These are phyloP conservation scores for Silene noctiflora DNA, from an alignment of 179 eudicot species.

Conservation along the genomic window DNA sequence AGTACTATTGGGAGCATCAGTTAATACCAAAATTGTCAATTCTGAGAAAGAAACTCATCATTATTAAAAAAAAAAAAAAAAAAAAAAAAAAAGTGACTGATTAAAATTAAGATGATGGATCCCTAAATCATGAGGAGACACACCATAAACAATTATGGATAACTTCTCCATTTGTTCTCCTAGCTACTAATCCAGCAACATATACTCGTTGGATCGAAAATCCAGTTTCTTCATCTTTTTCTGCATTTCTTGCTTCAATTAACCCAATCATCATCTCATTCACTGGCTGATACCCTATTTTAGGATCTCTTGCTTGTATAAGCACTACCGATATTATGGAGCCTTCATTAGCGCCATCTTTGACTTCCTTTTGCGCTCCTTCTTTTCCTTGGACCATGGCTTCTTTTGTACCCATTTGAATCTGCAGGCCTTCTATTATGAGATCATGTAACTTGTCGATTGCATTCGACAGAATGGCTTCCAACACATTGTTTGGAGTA, in stretches of 20 bases:
- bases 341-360: not conserved
- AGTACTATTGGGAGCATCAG: too few relatives aligned
- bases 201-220: slow-evolving; percentile 20
- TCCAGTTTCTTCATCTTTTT: slow-evolving; percentile 13
- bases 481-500: slow-evolving; percentile 16
- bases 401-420: slow-evolving; percentile 26
- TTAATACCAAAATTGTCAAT: not conserved
- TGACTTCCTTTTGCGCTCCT: not conserved
- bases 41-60: not conserved
- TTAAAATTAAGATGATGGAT: not conserved
- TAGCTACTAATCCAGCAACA: slow-evolving; percentile 31
- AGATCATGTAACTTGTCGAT: slow-evolving; percentile 11
- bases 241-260: slow-evolving; percentile 18
- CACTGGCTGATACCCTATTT: slow-evolving; percentile 10
- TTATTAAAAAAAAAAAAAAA: too few relatives aligned
- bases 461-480: slow-evolving; percentile 20
- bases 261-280: slow-evolving; percentile 33
- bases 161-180: slow-evolving; percentile 21
- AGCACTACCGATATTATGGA: slow-evolving; percentile 27
- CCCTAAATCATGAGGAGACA: slow-evolving; percentile 17
- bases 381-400: not conserved
- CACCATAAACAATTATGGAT: slow-evolving; percentile 29
- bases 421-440: slow-evolving; percentile 19
- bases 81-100: too few relatives aligned
- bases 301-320: slow-evolving; percentile 28